Evolutionary conservation across 257 asterid genomes (phyloP).

Genomic region (Nicotiana noctiflora): DNA sequence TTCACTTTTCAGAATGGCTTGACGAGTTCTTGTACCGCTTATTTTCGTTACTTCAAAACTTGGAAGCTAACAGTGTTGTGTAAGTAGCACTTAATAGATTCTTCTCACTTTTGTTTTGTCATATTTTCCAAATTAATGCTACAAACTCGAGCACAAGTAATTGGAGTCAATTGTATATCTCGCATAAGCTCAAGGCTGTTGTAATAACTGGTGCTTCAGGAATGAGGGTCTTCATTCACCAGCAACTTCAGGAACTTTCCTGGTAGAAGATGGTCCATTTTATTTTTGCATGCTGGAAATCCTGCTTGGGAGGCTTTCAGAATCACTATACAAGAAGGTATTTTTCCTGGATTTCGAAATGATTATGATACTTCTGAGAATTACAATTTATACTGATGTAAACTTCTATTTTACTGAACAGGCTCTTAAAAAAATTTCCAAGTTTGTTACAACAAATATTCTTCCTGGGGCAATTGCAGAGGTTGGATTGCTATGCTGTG

Average conservation of each 20-base stretch:
- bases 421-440: conserved; percentile 90
- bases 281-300: conserved; percentile 94
- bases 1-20: conserved; percentile 93
- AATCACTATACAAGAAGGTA: conserved; percentile 86
- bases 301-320: conserved; percentile 88
- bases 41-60: conserved; percentile 86
- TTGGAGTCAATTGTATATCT: not conserved
- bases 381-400: conserved; percentile 11
- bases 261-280: conserved; percentile 93
- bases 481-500: conserved; percentile 96
- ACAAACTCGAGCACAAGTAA: not conserved
- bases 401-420: conserved; percentile 27
- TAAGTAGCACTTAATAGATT: conserved; percentile 40
- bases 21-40: conserved; percentile 93
- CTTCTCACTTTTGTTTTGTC: conserved; percentile 20
- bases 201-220: conserved; percentile 46
- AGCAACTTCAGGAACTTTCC: conserved; percentile 80
- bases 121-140: not conserved
- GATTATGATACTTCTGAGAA: not conserved
- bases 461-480: conserved; percentile 99
- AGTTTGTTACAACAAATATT: conserved; percentile 81
- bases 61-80: conserved; percentile 91
- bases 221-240: conserved; percentile 72
- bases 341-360: conserved; percentile 16
- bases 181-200: not conserved